Percentiles rank a stretch among this genome's conserved stretches.
Evolutionary conservation across 192 early-diverging fungal species (phyloP).

Genomic region (Cladochytrium replicatum): DNA sequence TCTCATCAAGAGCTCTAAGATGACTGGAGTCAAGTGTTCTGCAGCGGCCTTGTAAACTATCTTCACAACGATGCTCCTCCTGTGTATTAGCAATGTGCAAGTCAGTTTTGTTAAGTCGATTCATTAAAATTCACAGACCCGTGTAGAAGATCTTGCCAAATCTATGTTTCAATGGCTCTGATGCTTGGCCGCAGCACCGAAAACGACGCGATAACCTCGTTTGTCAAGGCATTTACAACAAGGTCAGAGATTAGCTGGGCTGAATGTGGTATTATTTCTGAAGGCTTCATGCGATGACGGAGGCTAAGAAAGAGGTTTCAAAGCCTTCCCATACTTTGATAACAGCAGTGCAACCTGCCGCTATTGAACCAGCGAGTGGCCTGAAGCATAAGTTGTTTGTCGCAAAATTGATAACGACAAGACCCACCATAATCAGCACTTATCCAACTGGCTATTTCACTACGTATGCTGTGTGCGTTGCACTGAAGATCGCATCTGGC

Average conservation of each 20-base stretch:
- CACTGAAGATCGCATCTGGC: too few species aligned
- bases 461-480: too few species aligned
- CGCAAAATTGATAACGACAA: too few species aligned
- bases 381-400: too few species aligned
- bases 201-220: slow-evolving; percentile 51
- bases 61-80: slow-evolving; percentile 72
- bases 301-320: too few species aligned
- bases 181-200: slow-evolving; percentile 66
- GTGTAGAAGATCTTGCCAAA: slow-evolving; percentile 95
- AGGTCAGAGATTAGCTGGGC: slow-evolving; percentile 51
- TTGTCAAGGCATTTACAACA: slow-evolving; percentile 68
- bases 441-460: too few species aligned
- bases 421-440: too few species aligned
- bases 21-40: slow-evolving; percentile 75
- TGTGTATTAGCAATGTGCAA: too few species aligned
- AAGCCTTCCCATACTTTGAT: slow-evolving; percentile 28
- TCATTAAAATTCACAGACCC: too few species aligned
- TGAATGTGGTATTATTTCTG: slow-evolving; percentile 62
- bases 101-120: too few species aligned
- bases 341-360: slow-evolving; percentile 73
- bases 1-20: slow-evolving; percentile 66
- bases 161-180: slow-evolving; percentile 53
- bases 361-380: slow-evolving; percentile 77
- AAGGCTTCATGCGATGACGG: too few species aligned
- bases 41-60: slow-evolving; percentile 76